phyloP scores from a whole-genome alignment of 139 green algal genomes.

The Chlorella sp. region DNA sequence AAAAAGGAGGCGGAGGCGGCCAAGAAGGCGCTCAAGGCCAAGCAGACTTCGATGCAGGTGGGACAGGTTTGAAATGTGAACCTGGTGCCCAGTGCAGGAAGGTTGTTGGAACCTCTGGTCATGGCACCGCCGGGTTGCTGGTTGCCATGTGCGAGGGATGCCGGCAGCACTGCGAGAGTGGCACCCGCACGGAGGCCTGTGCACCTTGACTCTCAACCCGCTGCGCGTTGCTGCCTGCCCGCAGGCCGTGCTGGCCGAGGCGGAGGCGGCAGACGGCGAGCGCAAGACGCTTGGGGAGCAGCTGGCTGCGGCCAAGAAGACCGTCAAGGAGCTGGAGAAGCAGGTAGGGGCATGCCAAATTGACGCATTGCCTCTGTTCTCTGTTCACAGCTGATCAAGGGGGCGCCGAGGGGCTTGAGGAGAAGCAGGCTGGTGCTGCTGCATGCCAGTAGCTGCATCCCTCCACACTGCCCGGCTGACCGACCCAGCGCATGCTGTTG shows the following conservation, averaged over 20 bases:
- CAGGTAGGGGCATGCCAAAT: constrained; percentile 42
- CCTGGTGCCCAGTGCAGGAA: background rate
- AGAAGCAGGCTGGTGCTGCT: background rate
- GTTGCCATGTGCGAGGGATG: background rate
- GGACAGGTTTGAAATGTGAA: background rate
- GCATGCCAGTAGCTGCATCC: background rate
- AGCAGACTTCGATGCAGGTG: constrained; percentile 43
- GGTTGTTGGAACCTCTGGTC: background rate
- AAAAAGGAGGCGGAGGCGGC: constrained; percentile 65
- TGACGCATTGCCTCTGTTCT: too few relatives aligned
- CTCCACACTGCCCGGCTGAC: too few relatives aligned
- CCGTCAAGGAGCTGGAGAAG: constrained; percentile 44
- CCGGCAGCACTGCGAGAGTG: background rate
- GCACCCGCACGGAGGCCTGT: background rate
- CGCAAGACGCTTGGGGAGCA: constrained; percentile 63
- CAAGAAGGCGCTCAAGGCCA: constrained; percentile 58
- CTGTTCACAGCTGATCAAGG: background rate
- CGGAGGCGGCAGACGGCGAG: constrained; percentile 70
- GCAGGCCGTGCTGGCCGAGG: constrained; percentile 54
- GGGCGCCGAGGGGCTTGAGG: background rate
- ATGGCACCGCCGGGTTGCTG: background rate
- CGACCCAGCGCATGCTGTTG: too few relatives aligned
- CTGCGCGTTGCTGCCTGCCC: background rate
- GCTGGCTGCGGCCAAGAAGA: constrained; percentile 47
- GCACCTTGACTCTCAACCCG: background rate